phyloP scores from a whole-genome alignment of 2,329 filamentous ascomycete species.

The Fusarium pilosicola region DNA sequence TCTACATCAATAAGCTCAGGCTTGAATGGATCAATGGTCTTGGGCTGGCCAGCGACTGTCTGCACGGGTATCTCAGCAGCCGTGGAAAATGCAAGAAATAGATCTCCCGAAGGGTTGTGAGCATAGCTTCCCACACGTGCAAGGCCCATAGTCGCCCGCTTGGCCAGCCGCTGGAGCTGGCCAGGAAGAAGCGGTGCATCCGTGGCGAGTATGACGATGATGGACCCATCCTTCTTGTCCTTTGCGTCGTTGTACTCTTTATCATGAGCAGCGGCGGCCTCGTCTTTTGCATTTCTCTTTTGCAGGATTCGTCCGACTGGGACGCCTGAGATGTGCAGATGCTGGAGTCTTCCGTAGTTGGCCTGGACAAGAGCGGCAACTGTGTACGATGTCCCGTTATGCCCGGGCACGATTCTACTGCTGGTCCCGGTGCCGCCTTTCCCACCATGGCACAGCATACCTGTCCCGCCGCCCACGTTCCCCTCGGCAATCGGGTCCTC shows the following conservation, averaged over 20 bases:
- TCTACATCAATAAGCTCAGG: background rate
- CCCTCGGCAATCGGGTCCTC: background rate
- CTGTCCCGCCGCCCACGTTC: background rate
- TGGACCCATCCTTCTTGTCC: background rate
- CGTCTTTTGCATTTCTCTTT: background rate
- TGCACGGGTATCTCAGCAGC: background rate
- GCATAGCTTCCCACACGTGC: background rate
- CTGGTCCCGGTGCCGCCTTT: background rate
- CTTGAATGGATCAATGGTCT: background rate
- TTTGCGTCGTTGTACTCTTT: background rate
- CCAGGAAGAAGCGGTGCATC: background rate
- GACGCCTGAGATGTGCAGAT: background rate
- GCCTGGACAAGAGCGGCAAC: background rate
- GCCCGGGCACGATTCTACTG: background rate
- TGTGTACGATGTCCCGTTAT: rapidly evolving
- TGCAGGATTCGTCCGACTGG: background rate
- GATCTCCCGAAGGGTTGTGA: background rate
- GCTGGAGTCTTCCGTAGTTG: background rate
- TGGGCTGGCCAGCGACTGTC: background rate
- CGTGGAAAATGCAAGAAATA: background rate
- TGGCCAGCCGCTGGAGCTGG: background rate
- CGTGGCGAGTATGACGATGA: background rate
- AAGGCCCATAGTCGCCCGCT: background rate
- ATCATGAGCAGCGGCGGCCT: background rate
- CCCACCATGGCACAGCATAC: background rate